A percentile compares a stretch with the other conserved stretches of the same genome.
Conservation (phyloP, 2,329 filamentous ascomycete genomes). For the Diplodia mutila region DNA sequence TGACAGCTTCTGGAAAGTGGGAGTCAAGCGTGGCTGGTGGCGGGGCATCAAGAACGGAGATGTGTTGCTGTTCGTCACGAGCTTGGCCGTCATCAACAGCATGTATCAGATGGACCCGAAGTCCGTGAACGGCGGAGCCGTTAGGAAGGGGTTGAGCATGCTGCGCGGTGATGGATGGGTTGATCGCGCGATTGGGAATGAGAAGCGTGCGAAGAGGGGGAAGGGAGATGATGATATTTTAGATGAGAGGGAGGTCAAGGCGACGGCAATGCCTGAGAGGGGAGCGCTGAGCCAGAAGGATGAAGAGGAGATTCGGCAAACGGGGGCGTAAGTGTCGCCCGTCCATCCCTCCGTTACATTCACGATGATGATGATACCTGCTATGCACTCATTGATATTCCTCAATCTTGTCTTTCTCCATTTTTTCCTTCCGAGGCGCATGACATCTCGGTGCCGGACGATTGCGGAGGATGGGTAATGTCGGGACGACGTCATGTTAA, state of each 20-base stretch:
- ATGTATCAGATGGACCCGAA: constrained; percentile 74
- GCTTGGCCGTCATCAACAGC: constrained; percentile 75
- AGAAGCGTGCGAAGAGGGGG: constrained; percentile 24
- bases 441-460: neutral
- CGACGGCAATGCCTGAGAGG: constrained; percentile 11
- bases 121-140: constrained; percentile 67
- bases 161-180: constrained; percentile 75
- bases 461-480: neutral
- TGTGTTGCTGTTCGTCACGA: constrained; percentile 78
- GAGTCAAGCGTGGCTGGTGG: constrained; percentile 90
- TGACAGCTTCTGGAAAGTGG: constrained; percentile 88
- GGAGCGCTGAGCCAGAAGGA: constrained; percentile 5
- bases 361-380: neutral
- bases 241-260: constrained; percentile 20
- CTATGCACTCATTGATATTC: neutral
- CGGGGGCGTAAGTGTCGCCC: constrained; percentile 16
- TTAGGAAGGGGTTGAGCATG: constrained; percentile 75
- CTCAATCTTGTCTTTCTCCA: neutral
- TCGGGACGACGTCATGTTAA: neutral
- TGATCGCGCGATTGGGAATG: constrained; percentile 56
- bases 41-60: constrained; percentile 80
- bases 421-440: neutral
- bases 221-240: constrained; percentile 27
- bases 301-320: constrained; percentile 1
- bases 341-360: neutral